A percentile compares a stretch with the other conserved stretches of the same genome.
Evolutionary conservation across 345 rosid species (phyloP).

Genomic region (Boechera retrofracta): DNA sequence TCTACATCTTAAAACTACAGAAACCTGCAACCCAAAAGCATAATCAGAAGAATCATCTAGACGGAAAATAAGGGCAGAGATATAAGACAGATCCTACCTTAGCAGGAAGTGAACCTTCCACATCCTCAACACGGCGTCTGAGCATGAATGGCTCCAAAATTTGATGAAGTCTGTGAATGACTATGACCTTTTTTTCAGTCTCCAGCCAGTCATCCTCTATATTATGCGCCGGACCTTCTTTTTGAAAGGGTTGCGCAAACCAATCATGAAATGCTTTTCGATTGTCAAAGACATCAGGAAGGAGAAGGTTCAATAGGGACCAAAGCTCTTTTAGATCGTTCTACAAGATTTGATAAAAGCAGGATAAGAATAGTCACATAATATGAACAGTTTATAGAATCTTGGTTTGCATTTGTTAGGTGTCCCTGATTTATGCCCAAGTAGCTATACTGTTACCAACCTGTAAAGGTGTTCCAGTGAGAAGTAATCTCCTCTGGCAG

Average conservation of each 20-base stretch:
- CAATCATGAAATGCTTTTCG: constrained; percentile 99
- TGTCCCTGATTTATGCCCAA: constrained; percentile 4
- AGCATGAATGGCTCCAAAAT: constrained; percentile 99
- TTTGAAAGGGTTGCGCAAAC: constrained; percentile 99
- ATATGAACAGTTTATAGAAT: constrained; percentile 17
- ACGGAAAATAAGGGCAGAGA: constrained; percentile 9
- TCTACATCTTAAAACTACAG: constrained; percentile 90
- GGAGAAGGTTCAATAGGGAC: constrained; percentile 97
- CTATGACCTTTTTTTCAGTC: constrained; percentile 98
- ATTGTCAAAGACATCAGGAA: constrained; percentile 99
- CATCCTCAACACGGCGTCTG: constrained; percentile 98
- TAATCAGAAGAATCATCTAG: constrained; percentile 43
- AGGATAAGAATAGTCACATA: constrained; percentile 26
- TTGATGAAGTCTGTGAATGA: constrained; percentile 99
- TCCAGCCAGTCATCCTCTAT: constrained; percentile 99
- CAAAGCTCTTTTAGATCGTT: constrained; percentile 99
- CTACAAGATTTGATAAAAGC: constrained; percentile 52
- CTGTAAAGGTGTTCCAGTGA: constrained; percentile 99
- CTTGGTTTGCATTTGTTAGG: constrained; percentile 29
- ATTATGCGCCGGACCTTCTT: constrained; percentile 76
- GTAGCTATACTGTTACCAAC: constrained; percentile 54
- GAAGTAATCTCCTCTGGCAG: constrained; percentile 98
- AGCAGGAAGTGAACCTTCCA: constrained; percentile 99
- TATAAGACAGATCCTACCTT: constrained; percentile 63
- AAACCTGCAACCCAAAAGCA: constrained; percentile 67